phyloP scores from a whole-genome alignment of 768 basidiomycete genomes.

The Leccinum disarticulatum region DNA sequence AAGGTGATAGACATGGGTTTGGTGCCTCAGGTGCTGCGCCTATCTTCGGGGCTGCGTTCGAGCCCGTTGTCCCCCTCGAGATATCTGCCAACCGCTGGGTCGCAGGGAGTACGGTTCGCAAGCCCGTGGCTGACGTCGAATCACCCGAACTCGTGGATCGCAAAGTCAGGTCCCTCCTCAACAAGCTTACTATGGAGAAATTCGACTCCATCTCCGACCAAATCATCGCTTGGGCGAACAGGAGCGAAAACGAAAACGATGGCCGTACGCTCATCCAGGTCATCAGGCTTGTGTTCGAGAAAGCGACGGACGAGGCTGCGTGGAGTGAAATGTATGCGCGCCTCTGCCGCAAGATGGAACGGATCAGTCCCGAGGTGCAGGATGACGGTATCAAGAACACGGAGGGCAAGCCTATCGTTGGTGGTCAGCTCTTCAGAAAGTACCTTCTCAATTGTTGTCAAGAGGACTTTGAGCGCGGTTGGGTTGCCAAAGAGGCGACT shows the following conservation, averaged over 20 bases:
- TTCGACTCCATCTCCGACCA: slow-evolving; percentile 96
- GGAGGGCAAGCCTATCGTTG: slow-evolving; percentile 87
- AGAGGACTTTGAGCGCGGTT: slow-evolving; percentile 96
- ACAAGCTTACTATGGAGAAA: slow-evolving; percentile 96
- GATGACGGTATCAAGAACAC: slow-evolving; percentile 81
- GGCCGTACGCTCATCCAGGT: slow-evolving; percentile 94
- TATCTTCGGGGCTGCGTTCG: slow-evolving; percentile 39
- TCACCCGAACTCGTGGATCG: slow-evolving; percentile 87
- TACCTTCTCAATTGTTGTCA: slow-evolving; percentile 96
- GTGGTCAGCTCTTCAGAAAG: slow-evolving; percentile 93
- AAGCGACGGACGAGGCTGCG: slow-evolving; percentile 93
- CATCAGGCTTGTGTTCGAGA: slow-evolving; percentile 94
- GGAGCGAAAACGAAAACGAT: slow-evolving; percentile 87
- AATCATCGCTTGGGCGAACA: slow-evolving; percentile 95
- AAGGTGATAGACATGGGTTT: slow-evolving; percentile 39
- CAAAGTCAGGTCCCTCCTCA: slow-evolving; percentile 88
- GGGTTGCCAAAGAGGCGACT: slow-evolving; percentile 85
- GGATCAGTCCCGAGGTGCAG: slow-evolving; percentile 82
- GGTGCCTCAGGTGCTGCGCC: slow-evolving; percentile 31
- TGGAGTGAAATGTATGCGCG: slow-evolving; percentile 99
- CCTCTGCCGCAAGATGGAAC: slow-evolving; percentile 92
- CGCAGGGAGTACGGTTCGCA: slow-evolving; percentile 44
- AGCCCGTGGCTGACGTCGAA: slow-evolving; percentile 50
- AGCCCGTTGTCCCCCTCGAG: slow-evolving; percentile 78
- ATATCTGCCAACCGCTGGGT: slow-evolving; percentile 85